Conservation (phyloP, 805 yeast genomes). For the Torulaspora gathmanii region DNA sequence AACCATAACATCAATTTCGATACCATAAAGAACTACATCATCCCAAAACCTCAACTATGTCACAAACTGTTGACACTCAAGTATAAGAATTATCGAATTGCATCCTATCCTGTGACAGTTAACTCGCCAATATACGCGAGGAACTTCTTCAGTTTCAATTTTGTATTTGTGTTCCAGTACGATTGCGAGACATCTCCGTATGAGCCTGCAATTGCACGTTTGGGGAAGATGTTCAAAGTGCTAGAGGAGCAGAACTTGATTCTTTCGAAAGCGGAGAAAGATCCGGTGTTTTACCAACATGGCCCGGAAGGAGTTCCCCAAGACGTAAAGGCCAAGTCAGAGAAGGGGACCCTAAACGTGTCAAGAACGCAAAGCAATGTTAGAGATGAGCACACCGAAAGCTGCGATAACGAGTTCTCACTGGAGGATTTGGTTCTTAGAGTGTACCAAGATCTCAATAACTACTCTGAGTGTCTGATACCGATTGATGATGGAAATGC, state of each 20-base stretch:
- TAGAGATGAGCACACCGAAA: slow-evolving; percentile 25
- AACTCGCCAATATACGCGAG: slow-evolving; percentile 73
- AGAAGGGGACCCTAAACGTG: slow-evolving; percentile 9
- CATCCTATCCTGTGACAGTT: slow-evolving; percentile 87
- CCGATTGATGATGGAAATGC: slow-evolving; percentile 88
- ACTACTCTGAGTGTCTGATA: slow-evolving; percentile 91
- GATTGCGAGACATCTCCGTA: slow-evolving; percentile 78
- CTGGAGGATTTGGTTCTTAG: slow-evolving; percentile 80
- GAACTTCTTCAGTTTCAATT: slow-evolving; percentile 87
- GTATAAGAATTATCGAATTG: slow-evolving; percentile 61
- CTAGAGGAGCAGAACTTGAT: slow-evolving; percentile 84
- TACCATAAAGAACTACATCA: slow-evolving; percentile 79
- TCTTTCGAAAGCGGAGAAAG: slow-evolving; percentile 52
- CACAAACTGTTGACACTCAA: slow-evolving; percentile 73
- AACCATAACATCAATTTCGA: slow-evolving; percentile 64
- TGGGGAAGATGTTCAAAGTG: slow-evolving; percentile 84
- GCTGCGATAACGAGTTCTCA: slow-evolving; percentile 36
- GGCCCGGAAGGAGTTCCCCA: slow-evolving; percentile 18
- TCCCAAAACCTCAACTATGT: slow-evolving; percentile 90
- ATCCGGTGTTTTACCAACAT: slow-evolving; percentile 36
- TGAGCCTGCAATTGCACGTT: slow-evolving; percentile 75
- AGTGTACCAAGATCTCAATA: slow-evolving; percentile 88
- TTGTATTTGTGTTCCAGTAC: slow-evolving; percentile 85
- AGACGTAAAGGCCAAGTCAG: slow-evolving; percentile 11
- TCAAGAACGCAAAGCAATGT: slow-evolving; percentile 8